Evolutionary conservation across 1,139 yeast genomes (phyloP).

Genomic region (Scheffersomyces segobiensis): DNA sequence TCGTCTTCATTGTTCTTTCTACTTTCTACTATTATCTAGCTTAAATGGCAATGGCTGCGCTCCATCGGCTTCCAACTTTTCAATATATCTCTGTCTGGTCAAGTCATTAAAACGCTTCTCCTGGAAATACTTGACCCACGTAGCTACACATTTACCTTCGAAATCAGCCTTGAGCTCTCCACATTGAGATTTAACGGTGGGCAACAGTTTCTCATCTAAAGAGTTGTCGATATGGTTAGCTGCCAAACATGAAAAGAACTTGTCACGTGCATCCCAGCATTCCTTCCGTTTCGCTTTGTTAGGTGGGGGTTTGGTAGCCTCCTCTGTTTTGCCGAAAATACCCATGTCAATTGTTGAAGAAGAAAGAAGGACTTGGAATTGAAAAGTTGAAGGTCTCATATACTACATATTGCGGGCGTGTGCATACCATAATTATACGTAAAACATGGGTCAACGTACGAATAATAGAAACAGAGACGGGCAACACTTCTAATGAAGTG

Average conservation of each 20-base stretch:
- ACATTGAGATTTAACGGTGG: constrained; percentile 35
- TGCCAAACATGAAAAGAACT: constrained; percentile 42
- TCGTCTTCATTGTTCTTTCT: neutral
- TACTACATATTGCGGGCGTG: neutral
- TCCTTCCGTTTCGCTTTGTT: constrained; percentile 38
- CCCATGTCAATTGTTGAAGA: constrained; percentile 26
- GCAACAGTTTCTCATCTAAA: constrained; percentile 37
- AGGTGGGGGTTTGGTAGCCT: constrained; percentile 35
- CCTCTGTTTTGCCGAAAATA: constrained; percentile 31
- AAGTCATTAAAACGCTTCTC: constrained; percentile 48
- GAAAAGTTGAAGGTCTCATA: neutral
- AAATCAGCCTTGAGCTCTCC: constrained; percentile 36
- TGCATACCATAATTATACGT: neutral
- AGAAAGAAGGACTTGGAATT: neutral
- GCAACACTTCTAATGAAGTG: neutral
- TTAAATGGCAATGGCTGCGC: constrained; percentile 51
- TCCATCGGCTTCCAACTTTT: constrained; percentile 47
- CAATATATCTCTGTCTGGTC: constrained; percentile 42
- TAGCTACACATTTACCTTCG: constrained; percentile 43
- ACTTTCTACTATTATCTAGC: constrained; percentile 23
- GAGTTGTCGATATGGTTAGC: constrained; percentile 45
- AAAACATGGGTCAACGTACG: neutral
- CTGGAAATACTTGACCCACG: constrained; percentile 49
- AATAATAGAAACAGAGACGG: neutral
- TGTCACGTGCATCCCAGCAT: constrained; percentile 49